Base-by-base conservation (phyloP, 352 stramenopile genomes). In the Phytophthora tubulina region DNA sequence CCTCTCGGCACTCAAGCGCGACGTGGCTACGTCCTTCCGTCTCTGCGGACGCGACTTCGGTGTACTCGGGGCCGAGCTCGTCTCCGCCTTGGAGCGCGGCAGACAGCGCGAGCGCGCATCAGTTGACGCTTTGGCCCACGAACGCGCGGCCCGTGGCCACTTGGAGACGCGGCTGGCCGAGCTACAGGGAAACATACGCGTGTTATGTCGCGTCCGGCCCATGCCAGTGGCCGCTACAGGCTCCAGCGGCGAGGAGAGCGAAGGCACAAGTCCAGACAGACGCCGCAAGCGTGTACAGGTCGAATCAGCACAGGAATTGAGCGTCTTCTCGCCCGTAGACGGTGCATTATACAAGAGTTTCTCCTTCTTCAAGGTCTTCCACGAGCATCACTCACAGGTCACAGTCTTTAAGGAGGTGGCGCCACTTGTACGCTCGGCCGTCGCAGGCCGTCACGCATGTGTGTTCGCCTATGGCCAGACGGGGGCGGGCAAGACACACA, bases 401-500 rank as follows among this genome's bases (percentile, higher is more conserved):
- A 83, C 97, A 66, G 81, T 99, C 31, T 99, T 97, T 75, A 85
- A 92, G n/a, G 94, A 97, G 56, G 88, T 98, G 31, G 86, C 91
- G 63, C 94, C 94, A 49, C 82, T 99, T 7, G 92, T 99, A 9
- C 79, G 86, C 51, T 86, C 89, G 7, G 91, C 91, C 0, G 63
- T 98, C 14, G 94, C 98, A 65, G 97, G 97, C 33, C 95, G 90
- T 64, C 94, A 98, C 73, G 93, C 97, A 9, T 98, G 92, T 63
- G 86, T 99, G 39, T 98, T 99, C 73, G 96, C 96, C 1, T 99
- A 99, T 79, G 97, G 97, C 2, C 97, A 99, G 77, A 85, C 83
- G 11, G 64, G 69, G 1, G 44, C 64, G 13, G 76, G 76, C 27
- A 84, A 84, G 46, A 81, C 76, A 4, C 59, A 84, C 44, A 81